Base-by-base conservation (phyloP, 306 rosid species). In the Rosa multiflora region DNA sequence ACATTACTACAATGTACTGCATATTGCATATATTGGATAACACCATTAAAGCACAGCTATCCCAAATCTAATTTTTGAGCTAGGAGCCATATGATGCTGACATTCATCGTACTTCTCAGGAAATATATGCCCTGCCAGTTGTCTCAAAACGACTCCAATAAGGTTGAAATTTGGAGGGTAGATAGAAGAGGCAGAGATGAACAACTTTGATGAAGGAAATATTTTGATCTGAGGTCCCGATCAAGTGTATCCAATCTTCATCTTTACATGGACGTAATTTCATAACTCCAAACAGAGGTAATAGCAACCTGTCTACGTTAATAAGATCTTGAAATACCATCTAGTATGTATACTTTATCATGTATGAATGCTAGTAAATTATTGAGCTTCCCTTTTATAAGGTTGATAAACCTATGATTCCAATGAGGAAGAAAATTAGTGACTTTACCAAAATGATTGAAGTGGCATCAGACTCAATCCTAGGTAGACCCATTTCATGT, bases 201-300 rank as follows among this genome's bases (percentile, higher is more conserved):
- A n/a, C n/a, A n/a, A n/a, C n/a, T n/a, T n/a, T n/a, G n/a, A n/a
- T n/a, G n/a, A n/a, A n/a, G n/a, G n/a, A n/a, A n/a, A n/a, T n/a
- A n/a, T n/a, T n/a, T n/a, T n/a, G n/a, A n/a, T n/a, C n/a, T n/a
- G n/a, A n/a, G n/a, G n/a, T n/a, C n/a, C n/a, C n/a, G n/a, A n/a
- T n/a, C 72, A 66, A 82, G 77, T 79, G 91, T 87, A 80, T 79
- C 78, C 76, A 66, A 78, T 67, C 87, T 81, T 83, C 93, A 48
- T 72, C 87, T 39, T 80, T 87, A 42, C 77, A 77, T 43, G 82
- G 64, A 9, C 70, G 71, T 61, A 77, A 73, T 78, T 76, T 79
- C 67, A 35, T 66, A 61, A 74, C 59, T 23, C 78, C 78, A 47
- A 32, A 51, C 74, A 82, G 86, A 86, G 91, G 97, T 95, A 78